A percentile compares a stretch with the other conserved stretches of the same genome.
These are phyloP conservation scores for Calonectria hongkongensis DNA, from an alignment of 2,329 filamentous ascomycete species.

Conservation along the genomic window DNA sequence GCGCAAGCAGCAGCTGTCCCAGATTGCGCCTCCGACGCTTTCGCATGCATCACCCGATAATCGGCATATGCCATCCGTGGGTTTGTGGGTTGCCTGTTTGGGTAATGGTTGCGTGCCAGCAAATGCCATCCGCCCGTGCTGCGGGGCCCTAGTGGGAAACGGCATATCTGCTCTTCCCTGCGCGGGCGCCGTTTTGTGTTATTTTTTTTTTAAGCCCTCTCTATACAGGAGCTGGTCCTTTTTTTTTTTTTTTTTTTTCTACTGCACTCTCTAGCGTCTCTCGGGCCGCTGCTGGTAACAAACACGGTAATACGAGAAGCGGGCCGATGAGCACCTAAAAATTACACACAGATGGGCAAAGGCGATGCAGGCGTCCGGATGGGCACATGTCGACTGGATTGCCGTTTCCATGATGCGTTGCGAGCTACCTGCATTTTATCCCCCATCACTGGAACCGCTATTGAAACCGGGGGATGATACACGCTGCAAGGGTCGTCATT, in stretches of 20 bases:
- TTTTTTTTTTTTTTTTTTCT: background rate
- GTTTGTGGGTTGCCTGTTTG: slow-evolving; percentile 29
- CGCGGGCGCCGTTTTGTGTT: slow-evolving; percentile 14
- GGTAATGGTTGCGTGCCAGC: slow-evolving; percentile 37
- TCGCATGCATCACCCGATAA: slow-evolving; percentile 24
- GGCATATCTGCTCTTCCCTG: background rate
- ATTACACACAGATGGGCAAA: background rate
- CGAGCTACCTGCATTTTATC: slow-evolving; percentile 8
- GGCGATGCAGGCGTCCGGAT: background rate
- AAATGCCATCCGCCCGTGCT: slow-evolving; percentile 19
- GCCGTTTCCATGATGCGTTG: slow-evolving; percentile 26
- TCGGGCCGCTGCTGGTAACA: slow-evolving; percentile 9
- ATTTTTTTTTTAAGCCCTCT: background rate
- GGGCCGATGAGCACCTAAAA: slow-evolving; percentile 4
- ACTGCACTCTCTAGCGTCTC: slow-evolving; percentile 2
- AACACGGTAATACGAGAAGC: slow-evolving; percentile 13
- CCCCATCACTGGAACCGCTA: background rate
- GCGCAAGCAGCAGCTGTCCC: slow-evolving; percentile 2
- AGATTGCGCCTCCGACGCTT: slow-evolving; percentile 12
- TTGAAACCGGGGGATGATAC: background rate
- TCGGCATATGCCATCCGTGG: slow-evolving; percentile 22
- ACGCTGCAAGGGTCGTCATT: background rate
- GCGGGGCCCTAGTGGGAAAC: background rate
- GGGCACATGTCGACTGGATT: slow-evolving; percentile 27
- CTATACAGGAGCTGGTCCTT: background rate